These are phyloP conservation scores for Xylaria castorea DNA, from an alignment of 495 filamentous ascomycete species.

Conservation along the genomic window DNA sequence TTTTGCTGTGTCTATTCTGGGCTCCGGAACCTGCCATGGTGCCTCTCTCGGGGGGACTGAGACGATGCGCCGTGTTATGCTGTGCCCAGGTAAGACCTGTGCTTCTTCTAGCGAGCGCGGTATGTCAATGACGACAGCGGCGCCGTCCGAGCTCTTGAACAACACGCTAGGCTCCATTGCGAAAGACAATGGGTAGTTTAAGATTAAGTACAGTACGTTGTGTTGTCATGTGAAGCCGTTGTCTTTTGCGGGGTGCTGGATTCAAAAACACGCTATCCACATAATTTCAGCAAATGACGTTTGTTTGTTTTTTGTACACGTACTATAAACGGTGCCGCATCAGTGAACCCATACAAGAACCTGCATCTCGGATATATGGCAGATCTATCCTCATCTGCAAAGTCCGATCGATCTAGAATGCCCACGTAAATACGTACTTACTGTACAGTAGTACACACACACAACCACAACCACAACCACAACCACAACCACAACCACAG, in stretches of 20 bases:
- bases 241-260: constrained; percentile 13
- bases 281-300: background rate
- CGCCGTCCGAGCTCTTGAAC: constrained; percentile 46
- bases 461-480: too few species aligned
- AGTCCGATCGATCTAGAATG: too few species aligned
- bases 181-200: background rate
- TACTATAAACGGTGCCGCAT: too few species aligned
- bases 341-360: too few species aligned
- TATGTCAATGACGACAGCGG: constrained; percentile 51
- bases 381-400: too few species aligned
- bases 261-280: background rate
- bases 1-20: constrained; percentile 37
- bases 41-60: constrained; percentile 43
- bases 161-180: constrained; percentile 45
- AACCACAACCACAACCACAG: too few species aligned
- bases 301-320: background rate
- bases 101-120: constrained; percentile 55
- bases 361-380: too few species aligned
- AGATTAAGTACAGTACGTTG: too few species aligned
- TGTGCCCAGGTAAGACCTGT: constrained; percentile 45
- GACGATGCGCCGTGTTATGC: constrained; percentile 39
- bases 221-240: constrained; percentile 12
- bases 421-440: too few species aligned
- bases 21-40: constrained; percentile 56
- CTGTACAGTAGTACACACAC: too few species aligned